A percentile compares a stretch with the other conserved stretches of the same genome.
Evolutionary conservation across 2,329 filamentous ascomycete species (phyloP).

Genomic region (Aspergillus proliferans): DNA sequence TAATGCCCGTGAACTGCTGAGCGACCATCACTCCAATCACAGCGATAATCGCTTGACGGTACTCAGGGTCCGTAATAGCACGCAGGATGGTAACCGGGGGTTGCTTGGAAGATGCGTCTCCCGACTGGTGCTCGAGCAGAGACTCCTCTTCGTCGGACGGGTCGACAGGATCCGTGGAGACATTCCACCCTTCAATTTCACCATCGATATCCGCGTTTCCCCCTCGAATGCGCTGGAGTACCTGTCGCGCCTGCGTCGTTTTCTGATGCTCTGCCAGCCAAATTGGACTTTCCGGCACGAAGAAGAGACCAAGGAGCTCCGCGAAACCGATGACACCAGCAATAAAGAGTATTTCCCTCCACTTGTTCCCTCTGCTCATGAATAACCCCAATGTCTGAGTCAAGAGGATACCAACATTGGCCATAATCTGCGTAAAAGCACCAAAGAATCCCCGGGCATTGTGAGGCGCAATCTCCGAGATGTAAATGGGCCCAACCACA

Average conservation of each 20-base stretch:
- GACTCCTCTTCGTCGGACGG: conserved; percentile 61
- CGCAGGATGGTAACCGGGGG: conserved; percentile 59
- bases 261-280: conserved; percentile 70
- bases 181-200: conserved; percentile 61
- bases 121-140: conserved; percentile 52
- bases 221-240: conserved; percentile 71
- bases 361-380: conserved; percentile 69
- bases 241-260: conserved; percentile 55
- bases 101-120: conserved; percentile 61
- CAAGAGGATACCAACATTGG: conserved; percentile 81
- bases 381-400: conserved; percentile 85
- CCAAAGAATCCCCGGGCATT: conserved; percentile 71
- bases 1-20: conserved; percentile 90
- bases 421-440: conserved; percentile 80
- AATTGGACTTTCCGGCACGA: conserved; percentile 80
- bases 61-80: conserved; percentile 61
- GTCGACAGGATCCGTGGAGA: conserved; percentile 21
- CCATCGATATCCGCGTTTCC: conserved; percentile 61
- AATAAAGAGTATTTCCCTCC: conserved; percentile 74
- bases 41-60: conserved; percentile 69
- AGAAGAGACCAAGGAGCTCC: conserved; percentile 64
- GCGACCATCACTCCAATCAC: conserved; percentile 87
- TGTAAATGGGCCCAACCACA: conserved; percentile 89
- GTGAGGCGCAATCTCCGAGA: conserved; percentile 81
- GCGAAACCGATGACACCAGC: conserved; percentile 62